Evolutionary conservation across 495 filamentous ascomycete genomes (phyloP).

Genomic region (Podospora appendiculata): DNA sequence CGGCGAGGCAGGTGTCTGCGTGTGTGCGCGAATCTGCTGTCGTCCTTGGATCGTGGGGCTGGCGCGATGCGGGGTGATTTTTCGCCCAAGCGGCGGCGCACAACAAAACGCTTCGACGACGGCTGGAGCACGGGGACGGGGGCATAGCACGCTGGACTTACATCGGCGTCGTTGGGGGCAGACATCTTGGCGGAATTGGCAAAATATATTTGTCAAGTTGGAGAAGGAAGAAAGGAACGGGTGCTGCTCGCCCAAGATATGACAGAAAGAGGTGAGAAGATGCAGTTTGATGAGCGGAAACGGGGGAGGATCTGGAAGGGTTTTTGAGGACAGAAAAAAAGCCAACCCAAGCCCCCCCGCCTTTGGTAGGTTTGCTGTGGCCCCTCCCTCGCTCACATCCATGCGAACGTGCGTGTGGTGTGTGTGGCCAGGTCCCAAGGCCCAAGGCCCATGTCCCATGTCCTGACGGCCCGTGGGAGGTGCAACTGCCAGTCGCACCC

Average conservation of each 20-base stretch:
- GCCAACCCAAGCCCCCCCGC: constrained; percentile 5
- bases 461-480: no score
- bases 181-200: constrained; percentile 40
- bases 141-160: constrained; percentile 16
- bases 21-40: constrained; percentile 6
- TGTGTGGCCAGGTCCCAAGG: background rate
- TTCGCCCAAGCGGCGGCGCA: constrained; percentile 9
- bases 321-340: constrained; percentile 16
- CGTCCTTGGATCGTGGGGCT: constrained; percentile 11
- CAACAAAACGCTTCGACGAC: constrained; percentile 5
- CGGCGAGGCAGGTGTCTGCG: background rate
- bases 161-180: constrained; percentile 28
- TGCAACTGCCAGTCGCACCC: no score
- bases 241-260: constrained; percentile 13
- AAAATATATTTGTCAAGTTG: constrained; percentile 21
- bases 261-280: constrained; percentile 12
- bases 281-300: constrained; percentile 15
- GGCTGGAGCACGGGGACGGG: background rate
- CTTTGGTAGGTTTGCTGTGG: background rate
- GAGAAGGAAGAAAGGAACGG: constrained; percentile 18
- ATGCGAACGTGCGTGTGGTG: background rate
- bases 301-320: constrained; percentile 15
- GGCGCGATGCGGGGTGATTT: constrained; percentile 25
- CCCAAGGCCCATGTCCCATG: no score
- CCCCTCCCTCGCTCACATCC: constrained; percentile 2